These are phyloP conservation scores for Xylaria acuta DNA, from an alignment of 495 filamentous ascomycete genomes.

Conservation along the genomic window DNA sequence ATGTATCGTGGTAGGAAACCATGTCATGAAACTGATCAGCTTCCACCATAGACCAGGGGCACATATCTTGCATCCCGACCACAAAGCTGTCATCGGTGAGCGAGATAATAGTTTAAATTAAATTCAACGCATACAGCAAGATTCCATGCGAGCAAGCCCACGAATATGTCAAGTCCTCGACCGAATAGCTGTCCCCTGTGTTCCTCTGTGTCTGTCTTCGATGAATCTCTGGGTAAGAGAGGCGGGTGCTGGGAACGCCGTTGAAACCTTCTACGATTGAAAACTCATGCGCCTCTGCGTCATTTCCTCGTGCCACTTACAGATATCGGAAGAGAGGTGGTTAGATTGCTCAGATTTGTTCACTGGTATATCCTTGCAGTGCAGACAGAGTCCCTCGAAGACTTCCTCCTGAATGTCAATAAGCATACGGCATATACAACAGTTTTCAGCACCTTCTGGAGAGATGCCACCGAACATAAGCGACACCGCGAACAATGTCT, in stretches of 20 bases:
- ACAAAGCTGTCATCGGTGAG: not conserved
- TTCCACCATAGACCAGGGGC: not conserved
- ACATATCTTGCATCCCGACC: not conserved
- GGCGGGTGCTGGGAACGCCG: not conserved
- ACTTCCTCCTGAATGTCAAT: not conserved
- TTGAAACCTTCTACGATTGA: not conserved
- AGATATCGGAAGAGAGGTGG: not conserved
- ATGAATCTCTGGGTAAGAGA: not conserved
- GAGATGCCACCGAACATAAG: not conserved
- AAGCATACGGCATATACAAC: not conserved
- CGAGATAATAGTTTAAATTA: not conserved
- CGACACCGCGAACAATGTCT: not conserved
- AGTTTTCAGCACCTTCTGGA: not conserved
- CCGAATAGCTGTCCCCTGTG: not conserved
- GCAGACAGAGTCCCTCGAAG: conserved; percentile 4
- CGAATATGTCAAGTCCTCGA: not conserved
- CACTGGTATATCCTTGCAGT: not conserved
- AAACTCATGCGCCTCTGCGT: not conserved
- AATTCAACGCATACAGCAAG: not conserved
- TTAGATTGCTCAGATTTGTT: not conserved
- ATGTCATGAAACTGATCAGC: not conserved
- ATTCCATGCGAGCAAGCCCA: not conserved
- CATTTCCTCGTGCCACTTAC: conserved; percentile 5
- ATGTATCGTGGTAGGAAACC: not conserved
- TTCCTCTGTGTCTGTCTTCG: not conserved